Base-by-base conservation (phyloP, 345 rosid genomes). In the Hypericum perforatum region DNA sequence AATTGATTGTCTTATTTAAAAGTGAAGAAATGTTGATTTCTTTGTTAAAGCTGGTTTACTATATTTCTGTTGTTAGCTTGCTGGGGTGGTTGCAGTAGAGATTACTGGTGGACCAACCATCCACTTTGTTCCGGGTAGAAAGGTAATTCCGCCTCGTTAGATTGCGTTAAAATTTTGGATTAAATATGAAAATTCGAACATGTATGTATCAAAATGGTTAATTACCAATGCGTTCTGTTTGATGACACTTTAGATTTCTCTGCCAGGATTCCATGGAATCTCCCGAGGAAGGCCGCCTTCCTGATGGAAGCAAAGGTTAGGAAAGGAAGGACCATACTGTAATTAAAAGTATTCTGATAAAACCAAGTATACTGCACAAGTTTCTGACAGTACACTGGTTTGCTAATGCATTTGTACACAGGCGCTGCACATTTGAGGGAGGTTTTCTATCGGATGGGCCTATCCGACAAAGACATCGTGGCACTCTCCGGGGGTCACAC, bases 401-500 rank as follows among this genome's bases (percentile, higher is more conserved):
- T 12, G 37, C 10, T 22, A 13, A 46, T 55, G 14, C n/a, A 52
- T 48, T 58, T 48, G 48, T 37, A 37, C 63, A 43, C 73, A 86
- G 91, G 79, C 9, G 81, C 74, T 16, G 46, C 71, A 8, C 95
- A 82, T 68, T 49, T 84, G 15, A 78, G 76, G 73, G 77, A 78
- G 47, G 65, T 87, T 56, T 91, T 90, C 68, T 64, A 75, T 51
- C 84, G 96, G 39, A 90, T 90, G 96, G 98, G 96, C 60, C 61
- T 86, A 49, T 78, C 85, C 0, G 94, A 90, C 60, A 84, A 70
- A 72, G 96, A 90, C 68, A 90, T 90, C 6, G 94, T 90, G 16
- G 92, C 85, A n/a, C 76, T 86, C 49, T 90, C 96, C 45, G 97
- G 94, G 43, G 94, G 80, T 59, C 96, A 86, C 67, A 82, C 95